Evolutionary conservation across 2,329 filamentous ascomycete species (phyloP), one percentile per base, ranked within the genome.

Genomic region (Penicillium sp.): DNA sequence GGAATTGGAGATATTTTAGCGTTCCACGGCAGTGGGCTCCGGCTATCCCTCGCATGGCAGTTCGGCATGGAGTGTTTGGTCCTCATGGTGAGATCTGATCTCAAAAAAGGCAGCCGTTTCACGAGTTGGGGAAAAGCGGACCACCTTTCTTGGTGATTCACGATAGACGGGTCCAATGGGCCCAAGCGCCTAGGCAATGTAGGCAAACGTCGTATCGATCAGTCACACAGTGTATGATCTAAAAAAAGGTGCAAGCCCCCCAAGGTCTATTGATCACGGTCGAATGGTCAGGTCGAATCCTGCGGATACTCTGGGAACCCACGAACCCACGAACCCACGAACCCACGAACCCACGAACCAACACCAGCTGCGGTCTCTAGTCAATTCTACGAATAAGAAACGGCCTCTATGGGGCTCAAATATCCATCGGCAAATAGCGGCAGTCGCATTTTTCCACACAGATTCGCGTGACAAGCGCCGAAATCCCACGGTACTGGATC

Each of bases 181-280:
- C 27, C 60, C 58, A 57, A 58, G 58, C 60, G 58, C 41, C 49
- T 27, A 62, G 60, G 60, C 55, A 58, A 60, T 50, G 50, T 31
- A 56, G 57, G 52, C 57, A 58, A 58, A 44, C 52, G 47, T 45
- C 22, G 47, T n/a, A 33, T 37, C 10, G 52, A 44, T 35, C 46
- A 2, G 24, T 41, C 37, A 51, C 37, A 19, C 31, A 26, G 7
- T 27, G 43, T 46, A 26, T 14, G n/a, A 46, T 46, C 43, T 47
- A 35, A 48, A 51, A 51, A 41, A 10, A 24, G 43, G 21, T 19
- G 31, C 31, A 33, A 33, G 31, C 31, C 31, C 29, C 29, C 13
- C 31, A 16, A 16, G 13, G 31, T 33, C 31, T 33, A 33, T 33
- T 33, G 13, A 33, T 31, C 11, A 11, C 6, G 31, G 29, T 14